Evolutionary conservation across 495 filamentous ascomycete species (phyloP).

Genomic region (Beverwykella pulmonaria): DNA sequence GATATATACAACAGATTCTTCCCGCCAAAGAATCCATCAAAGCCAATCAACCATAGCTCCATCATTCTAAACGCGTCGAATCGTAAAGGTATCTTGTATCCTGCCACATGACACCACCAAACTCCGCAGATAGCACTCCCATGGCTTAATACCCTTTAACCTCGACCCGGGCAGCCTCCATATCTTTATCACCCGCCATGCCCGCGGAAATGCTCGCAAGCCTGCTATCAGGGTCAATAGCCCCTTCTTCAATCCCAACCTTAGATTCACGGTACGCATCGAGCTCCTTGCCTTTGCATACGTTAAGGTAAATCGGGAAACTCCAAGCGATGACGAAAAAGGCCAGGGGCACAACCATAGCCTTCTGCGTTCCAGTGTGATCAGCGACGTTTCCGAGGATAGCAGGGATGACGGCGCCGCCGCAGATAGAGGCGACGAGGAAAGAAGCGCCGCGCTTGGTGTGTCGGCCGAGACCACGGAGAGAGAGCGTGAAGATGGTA

Average conservation of each 20-base stretch:
- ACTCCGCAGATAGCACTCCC: neutral
- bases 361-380: slow-evolving; percentile 46
- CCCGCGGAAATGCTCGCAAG: slow-evolving; percentile 29
- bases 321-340: slow-evolving; percentile 50
- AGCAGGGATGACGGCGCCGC: slow-evolving; percentile 68
- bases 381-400: slow-evolving; percentile 64
- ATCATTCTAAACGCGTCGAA: neutral
- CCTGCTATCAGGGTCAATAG: slow-evolving; percentile 29
- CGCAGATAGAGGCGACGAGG: slow-evolving; percentile 66
- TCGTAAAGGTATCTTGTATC: neutral
- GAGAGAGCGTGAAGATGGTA: slow-evolving; percentile 67
- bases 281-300: slow-evolving; percentile 52
- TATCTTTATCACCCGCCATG: slow-evolving; percentile 25
- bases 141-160: slow-evolving; percentile 18
- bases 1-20: neutral
- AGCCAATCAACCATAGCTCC: neutral
- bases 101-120: neutral
- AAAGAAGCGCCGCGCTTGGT: slow-evolving; percentile 70
- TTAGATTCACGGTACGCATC: slow-evolving; percentile 53
- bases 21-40: neutral
- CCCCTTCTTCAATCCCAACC: slow-evolving; percentile 37
- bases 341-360: slow-evolving; percentile 48
- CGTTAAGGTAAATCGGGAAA: slow-evolving; percentile 54
- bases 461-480: slow-evolving; percentile 69
- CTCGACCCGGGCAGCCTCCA: slow-evolving; percentile 20